These are phyloP conservation scores for Spathaspora passalidarum DNA, from an alignment of 805 yeast genomes.

Conservation along the genomic window DNA sequence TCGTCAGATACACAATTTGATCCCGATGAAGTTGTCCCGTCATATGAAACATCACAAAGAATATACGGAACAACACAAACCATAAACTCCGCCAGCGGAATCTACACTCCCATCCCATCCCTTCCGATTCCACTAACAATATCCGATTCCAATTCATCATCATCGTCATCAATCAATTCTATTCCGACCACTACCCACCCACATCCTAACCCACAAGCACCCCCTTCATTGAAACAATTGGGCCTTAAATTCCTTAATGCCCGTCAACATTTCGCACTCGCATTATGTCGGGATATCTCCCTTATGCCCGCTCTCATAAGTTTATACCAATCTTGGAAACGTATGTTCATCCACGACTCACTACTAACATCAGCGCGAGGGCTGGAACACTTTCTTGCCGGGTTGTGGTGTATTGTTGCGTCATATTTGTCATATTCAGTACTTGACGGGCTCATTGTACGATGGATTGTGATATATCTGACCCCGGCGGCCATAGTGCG, in stretches of 20 bases:
- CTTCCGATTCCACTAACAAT: slow-evolving; percentile 2
- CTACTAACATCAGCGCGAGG: slow-evolving; percentile 60
- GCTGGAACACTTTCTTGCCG: slow-evolving; percentile 77
- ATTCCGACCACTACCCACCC: slow-evolving; percentile 4
- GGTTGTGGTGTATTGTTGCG: slow-evolving; percentile 90
- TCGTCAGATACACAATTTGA: slow-evolving; percentile 13
- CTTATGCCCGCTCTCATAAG: slow-evolving; percentile 65
- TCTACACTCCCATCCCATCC: slow-evolving; percentile 10
- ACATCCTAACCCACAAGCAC: slow-evolving; percentile 5
- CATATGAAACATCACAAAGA: slow-evolving; percentile 40
- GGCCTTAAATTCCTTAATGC: slow-evolving; percentile 74
- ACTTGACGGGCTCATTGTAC: slow-evolving; percentile 82
- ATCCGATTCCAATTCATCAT: background rate
- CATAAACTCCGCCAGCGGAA: background rate
- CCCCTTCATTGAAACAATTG: slow-evolving; percentile 43
- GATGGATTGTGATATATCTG: slow-evolving; percentile 92
- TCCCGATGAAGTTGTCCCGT: slow-evolving; percentile 37
- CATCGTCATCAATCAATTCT: slow-evolving; percentile 7
- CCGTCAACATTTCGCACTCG: slow-evolving; percentile 70
- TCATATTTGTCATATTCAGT: slow-evolving; percentile 81
- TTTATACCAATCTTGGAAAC: slow-evolving; percentile 41
- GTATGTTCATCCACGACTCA: slow-evolving; percentile 13
- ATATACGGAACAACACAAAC: slow-evolving; percentile 17
- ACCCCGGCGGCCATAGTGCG: slow-evolving; percentile 85
- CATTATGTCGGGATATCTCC: slow-evolving; percentile 76